phyloP scores from a whole-genome alignment of 768 basidiomycete genomes.

The Pisolithus orientalis region DNA sequence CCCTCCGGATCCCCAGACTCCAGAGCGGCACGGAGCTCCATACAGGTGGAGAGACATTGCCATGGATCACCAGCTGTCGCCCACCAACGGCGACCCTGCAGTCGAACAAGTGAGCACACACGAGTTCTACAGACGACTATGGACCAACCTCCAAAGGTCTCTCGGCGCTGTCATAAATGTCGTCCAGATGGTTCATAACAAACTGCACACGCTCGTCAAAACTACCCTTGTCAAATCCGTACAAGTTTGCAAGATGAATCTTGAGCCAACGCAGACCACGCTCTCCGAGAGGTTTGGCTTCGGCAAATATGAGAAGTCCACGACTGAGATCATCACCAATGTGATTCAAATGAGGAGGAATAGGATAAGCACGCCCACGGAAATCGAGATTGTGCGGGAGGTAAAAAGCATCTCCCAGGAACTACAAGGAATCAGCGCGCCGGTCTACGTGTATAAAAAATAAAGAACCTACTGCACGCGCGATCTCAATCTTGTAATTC shows the following conservation, averaged over 20 bases:
- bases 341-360: slow-evolving; percentile 92
- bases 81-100: slow-evolving; percentile 83
- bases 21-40: slow-evolving; percentile 79
- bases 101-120: slow-evolving; percentile 3
- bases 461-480: slow-evolving; percentile 61
- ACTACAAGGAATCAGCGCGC: slow-evolving; percentile 36
- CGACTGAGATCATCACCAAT: slow-evolving; percentile 92
- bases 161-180: slow-evolving; percentile 77
- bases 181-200: slow-evolving; percentile 62
- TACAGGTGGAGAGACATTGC: slow-evolving; percentile 93
- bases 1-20: slow-evolving; percentile 55
- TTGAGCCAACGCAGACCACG: slow-evolving; percentile 91
- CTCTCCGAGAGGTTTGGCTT: slow-evolving; percentile 70
- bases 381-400: slow-evolving; percentile 97
- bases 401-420: slow-evolving; percentile 84
- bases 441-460: not conserved
- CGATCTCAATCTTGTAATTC: slow-evolving; percentile 97
- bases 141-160: slow-evolving; percentile 65
- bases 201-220: slow-evolving; percentile 90
- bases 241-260: slow-evolving; percentile 90
- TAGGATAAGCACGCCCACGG: slow-evolving; percentile 93
- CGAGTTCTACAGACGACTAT: not conserved
- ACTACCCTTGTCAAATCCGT: slow-evolving; percentile 90
- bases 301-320: slow-evolving; percentile 79
- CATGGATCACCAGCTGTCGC: slow-evolving; percentile 88